These are phyloP conservation scores for Fusarium subtropicale DNA, from an alignment of 2,329 filamentous ascomycete genomes.

Conservation along the genomic window DNA sequence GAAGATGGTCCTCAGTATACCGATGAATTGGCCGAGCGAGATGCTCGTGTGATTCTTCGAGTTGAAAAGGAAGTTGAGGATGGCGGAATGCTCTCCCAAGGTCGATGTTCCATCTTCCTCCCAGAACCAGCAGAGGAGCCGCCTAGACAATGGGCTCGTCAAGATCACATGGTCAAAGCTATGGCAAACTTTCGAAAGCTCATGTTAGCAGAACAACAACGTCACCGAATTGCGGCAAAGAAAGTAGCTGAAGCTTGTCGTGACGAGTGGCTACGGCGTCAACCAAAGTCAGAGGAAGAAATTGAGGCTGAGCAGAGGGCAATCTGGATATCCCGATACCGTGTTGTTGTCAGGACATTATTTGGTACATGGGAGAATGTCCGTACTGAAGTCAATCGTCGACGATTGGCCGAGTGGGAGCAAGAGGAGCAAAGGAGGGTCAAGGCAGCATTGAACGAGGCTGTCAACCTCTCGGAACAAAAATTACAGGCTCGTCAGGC, in stretches of 20 bases:
- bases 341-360: conserved; percentile 71
- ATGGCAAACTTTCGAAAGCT: conserved; percentile 83
- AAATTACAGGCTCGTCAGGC: conserved; percentile 72
- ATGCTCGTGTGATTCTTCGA: conserved; percentile 75
- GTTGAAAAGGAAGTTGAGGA: conserved; percentile 79
- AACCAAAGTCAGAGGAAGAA: conserved; percentile 83
- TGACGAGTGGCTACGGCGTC: conserved; percentile 78
- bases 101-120: conserved; percentile 76
- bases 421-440: conserved; percentile 72
- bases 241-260: conserved; percentile 81
- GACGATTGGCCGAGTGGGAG: conserved; percentile 71
- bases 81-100: conserved; percentile 79
- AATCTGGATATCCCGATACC: conserved; percentile 75
- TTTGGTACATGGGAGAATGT: conserved; percentile 74
- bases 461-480: conserved; percentile 76
- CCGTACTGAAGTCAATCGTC: conserved; percentile 69
- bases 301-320: conserved; percentile 81
- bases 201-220: conserved; percentile 80
- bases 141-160: conserved; percentile 83
- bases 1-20: conserved; percentile 70
- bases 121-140: conserved; percentile 80
- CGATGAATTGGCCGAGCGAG: conserved; percentile 71
- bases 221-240: conserved; percentile 82
- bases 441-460: conserved; percentile 77
- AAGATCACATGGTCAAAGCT: conserved; percentile 85